These are phyloP conservation scores for Exophiala phaeomuriformis DNA, from an alignment of 2,329 filamentous ascomycete species.

Conservation along the genomic window DNA sequence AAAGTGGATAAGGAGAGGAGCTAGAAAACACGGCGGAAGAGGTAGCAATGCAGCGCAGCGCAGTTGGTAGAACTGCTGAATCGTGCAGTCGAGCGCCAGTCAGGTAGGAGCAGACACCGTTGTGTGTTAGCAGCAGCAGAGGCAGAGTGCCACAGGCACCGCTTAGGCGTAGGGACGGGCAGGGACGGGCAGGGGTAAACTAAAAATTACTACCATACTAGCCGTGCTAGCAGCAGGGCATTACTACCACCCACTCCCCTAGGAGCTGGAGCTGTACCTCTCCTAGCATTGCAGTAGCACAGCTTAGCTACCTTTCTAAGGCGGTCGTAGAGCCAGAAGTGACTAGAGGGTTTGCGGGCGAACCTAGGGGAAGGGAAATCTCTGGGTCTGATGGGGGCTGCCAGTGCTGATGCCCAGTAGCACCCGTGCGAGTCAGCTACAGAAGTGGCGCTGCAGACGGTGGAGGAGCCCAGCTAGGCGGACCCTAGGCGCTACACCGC, in stretches of 20 bases:
- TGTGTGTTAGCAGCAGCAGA: not conserved
- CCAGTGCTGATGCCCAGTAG: not conserved
- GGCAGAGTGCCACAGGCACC: not conserved
- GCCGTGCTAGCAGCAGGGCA: too few relatives aligned
- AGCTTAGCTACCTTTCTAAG: too few relatives aligned
- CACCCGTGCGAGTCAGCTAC: not conserved
- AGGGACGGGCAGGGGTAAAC: not conserved
- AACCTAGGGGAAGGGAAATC: slow-evolving; percentile 2
- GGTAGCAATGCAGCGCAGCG: not conserved
- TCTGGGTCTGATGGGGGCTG: slow-evolving; percentile 1
- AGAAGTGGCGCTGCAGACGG: not conserved
- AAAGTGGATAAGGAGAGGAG: slow-evolving; percentile 27
- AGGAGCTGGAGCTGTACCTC: too few relatives aligned
- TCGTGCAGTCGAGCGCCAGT: too few relatives aligned
- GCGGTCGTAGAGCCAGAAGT: not conserved
- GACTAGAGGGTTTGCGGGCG: not conserved
- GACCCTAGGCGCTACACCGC: not conserved
- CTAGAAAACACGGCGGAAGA: slow-evolving; percentile 18
- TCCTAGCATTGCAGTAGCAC: too few relatives aligned
- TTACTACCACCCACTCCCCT: too few relatives aligned
- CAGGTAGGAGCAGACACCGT: too few relatives aligned
- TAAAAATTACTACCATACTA: not conserved
- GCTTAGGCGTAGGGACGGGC: not conserved
- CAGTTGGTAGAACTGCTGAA: not conserved
- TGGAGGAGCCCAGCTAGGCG: not conserved